phyloP scores from a whole-genome alignment of 148 eudicot species.

The Rhododendron mucronatum region DNA sequence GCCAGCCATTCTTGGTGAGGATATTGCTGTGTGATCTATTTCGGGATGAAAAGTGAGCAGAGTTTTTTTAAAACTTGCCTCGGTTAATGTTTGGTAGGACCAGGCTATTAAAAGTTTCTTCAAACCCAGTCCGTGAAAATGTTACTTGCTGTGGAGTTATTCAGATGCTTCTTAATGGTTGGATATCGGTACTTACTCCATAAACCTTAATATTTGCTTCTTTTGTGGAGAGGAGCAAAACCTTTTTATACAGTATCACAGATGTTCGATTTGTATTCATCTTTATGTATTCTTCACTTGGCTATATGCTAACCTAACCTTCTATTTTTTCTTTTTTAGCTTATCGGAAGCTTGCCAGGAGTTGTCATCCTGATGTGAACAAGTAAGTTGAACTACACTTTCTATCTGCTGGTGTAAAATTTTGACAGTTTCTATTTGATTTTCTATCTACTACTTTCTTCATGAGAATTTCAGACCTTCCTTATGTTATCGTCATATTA shows the following conservation, averaged over 20 bases:
- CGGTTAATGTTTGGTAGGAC: neutral
- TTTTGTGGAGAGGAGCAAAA: neutral
- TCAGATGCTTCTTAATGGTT: neutral
- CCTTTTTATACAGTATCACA: neutral
- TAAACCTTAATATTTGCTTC: neutral
- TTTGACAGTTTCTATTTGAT: neutral
- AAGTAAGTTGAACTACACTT: slow-evolving; percentile 53
- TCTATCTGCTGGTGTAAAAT: neutral
- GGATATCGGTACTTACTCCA: neutral
- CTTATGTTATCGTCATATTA: neutral
- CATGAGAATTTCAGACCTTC: neutral
- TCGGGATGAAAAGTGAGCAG: neutral
- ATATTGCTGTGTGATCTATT: neutral
- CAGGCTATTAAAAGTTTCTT: neutral
- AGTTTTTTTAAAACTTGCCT: neutral
- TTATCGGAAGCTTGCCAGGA: slow-evolving; percentile 96
- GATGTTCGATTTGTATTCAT: neutral
- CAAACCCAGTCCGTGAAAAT: neutral
- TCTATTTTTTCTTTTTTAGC: slow-evolving; percentile 47
- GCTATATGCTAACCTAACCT: slow-evolving; percentile 2
- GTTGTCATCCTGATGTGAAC: slow-evolving; percentile 96
- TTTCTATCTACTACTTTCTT: neutral
- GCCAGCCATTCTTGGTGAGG: neutral
- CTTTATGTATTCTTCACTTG: neutral
- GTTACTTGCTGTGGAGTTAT: neutral